These are phyloP conservation scores for Huntiella moniliformis DNA, from an alignment of 2,329 filamentous ascomycete species.

Conservation along the genomic window DNA sequence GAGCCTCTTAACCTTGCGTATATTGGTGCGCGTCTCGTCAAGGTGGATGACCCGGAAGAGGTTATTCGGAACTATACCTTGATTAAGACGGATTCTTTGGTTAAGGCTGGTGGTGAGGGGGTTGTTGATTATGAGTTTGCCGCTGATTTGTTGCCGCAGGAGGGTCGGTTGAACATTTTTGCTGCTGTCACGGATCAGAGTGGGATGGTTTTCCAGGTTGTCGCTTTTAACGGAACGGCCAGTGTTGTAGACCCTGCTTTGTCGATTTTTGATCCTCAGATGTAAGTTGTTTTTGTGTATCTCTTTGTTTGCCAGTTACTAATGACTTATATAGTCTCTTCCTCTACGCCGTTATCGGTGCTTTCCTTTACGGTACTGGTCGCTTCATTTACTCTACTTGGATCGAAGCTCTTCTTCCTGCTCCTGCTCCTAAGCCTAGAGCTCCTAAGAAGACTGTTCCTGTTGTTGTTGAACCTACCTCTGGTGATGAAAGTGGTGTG, in stretches of 20 bases:
- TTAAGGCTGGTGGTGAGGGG: constrained; percentile 59
- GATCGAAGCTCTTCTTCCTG: constrained; percentile 84
- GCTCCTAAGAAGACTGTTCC: constrained; percentile 50
- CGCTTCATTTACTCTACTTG: constrained; percentile 99
- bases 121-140: constrained; percentile 67
- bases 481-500: constrained; percentile 52
- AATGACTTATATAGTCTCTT: constrained; percentile 50
- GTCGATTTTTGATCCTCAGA: constrained; percentile 85
- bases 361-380: constrained; percentile 56
- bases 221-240: constrained; percentile 66
- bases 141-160: constrained; percentile 83
- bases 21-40: constrained; percentile 55
- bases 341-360: constrained; percentile 80
- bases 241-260: constrained; percentile 78
- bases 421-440: constrained; percentile 49
- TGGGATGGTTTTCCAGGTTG: constrained; percentile 54
- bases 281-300: constrained; percentile 39
- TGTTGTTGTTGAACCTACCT: constrained; percentile 41
- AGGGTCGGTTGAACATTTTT: constrained; percentile 59
- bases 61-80: constrained; percentile 74
- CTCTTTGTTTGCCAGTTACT: neutral
- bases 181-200: constrained; percentile 52
- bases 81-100: constrained; percentile 51
- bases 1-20: constrained; percentile 56
- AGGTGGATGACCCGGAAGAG: constrained; percentile 26